Evolutionary conservation across 495 filamentous ascomycete genomes (phyloP), one percentile per base, ranked within the genome.

Genomic region (Hyaloscypha variabilis): DNA sequence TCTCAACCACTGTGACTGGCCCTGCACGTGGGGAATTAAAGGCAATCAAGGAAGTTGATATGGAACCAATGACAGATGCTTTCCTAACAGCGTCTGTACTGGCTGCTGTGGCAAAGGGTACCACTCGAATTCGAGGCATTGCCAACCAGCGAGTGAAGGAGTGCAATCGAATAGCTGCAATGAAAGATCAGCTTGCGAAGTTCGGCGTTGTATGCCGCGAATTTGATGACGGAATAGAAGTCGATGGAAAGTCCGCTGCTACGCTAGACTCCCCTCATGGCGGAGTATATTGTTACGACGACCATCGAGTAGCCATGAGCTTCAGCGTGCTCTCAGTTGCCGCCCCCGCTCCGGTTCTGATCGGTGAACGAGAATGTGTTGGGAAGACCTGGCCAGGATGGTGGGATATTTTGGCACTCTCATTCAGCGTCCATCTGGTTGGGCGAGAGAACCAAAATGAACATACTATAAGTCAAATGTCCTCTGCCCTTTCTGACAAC

Each of bases 381-480:
- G 94, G 89, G 50, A 99, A 99, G 83, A 99, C 95, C n/a, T 99
- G 96, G 95, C 95, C 95, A 0, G 95, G 93, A 14, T 99, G 95
- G 92, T 99, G 95, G 95, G 96, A 99, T 75, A 85, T 87, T 49
- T 73, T 97, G 60, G 85, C 88, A 34, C 85, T 90, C 62, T 81
- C 85, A 3, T 99, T 96, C 78, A 81, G 85, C 17, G 91, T 90
- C 29, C 76, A 85, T 26, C 77, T 98, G 24, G 84, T 88, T 49
- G 95, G 95, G 31, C 81, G 83, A 42, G 91, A 95, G 50, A 79
- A 88, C 42, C 80, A 80, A 74, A 72, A 69, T 28, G 77, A 67
- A n/a, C 68, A 75, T 3, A 49, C 56, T 25, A 73, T 73, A 11
- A 30, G 36, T 56, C 14, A 57, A 19, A 49, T 26, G 8, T 53